Evolutionary conservation across 306 rosid species (phyloP).

Genomic region (Lotus japonicus): DNA sequence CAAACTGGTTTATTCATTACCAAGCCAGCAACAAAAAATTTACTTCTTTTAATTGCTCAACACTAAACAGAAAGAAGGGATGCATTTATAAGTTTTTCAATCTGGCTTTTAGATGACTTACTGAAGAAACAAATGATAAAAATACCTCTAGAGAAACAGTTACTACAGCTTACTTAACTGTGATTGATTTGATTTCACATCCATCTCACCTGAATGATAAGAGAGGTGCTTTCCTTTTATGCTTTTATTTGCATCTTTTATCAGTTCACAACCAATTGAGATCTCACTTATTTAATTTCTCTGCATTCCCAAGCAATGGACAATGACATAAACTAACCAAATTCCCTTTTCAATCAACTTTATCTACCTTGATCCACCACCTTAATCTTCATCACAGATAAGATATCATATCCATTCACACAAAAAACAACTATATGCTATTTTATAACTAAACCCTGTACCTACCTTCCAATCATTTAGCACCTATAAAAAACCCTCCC

Average conservation of each 20-base stretch:
- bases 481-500: conserved; percentile 25
- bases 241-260: conserved; percentile 1
- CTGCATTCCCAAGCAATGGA: conserved; percentile 23
- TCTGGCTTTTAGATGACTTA: background rate
- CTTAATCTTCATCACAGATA: conserved; percentile 18
- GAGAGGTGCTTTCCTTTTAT: background rate
- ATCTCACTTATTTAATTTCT: conserved; percentile 21
- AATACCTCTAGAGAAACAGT: conserved; percentile 2
- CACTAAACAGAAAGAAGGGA: background rate
- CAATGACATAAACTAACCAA: conserved; percentile 7
- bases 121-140: background rate
- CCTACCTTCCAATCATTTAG: conserved; percentile 16
- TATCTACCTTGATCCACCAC: conserved; percentile 21
- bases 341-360: conserved; percentile 21
- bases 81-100: background rate
- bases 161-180: background rate
- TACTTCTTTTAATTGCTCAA: background rate
- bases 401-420: conserved; percentile 23
- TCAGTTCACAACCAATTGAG: conserved; percentile 17
- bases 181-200: conserved; percentile 29
- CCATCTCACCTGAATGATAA: conserved; percentile 19
- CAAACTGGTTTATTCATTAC: no score
- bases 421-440: background rate
- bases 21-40: background rate
- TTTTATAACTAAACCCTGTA: conserved; percentile 24